These are phyloP conservation scores for Bipolaris cookei DNA, from an alignment of 2,329 filamentous ascomycete species.

Conservation along the genomic window DNA sequence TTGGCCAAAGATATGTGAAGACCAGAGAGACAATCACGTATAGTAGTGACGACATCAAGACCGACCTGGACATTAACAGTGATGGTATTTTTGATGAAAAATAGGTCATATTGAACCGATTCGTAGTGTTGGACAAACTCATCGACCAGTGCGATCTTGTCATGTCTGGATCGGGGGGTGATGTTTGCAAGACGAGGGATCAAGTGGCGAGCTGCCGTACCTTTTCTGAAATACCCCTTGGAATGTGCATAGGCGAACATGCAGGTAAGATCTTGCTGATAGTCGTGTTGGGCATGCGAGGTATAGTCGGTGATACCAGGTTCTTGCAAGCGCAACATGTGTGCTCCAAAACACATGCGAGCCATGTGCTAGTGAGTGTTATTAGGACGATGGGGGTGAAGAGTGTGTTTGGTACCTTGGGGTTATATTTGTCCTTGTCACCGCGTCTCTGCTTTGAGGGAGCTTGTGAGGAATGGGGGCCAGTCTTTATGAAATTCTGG, in stretches of 20 bases:
- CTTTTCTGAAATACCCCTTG: conserved; percentile 3
- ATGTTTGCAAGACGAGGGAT: conserved; percentile 11
- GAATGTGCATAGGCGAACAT: conserved; percentile 6
- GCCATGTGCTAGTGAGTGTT: conserved; percentile 11
- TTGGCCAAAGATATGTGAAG: conserved; percentile 1
- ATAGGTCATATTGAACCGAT: neutral
- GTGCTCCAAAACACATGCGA: conserved; percentile 6
- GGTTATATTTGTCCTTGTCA: conserved; percentile 4
- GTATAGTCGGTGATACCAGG: neutral
- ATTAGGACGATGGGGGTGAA: neutral
- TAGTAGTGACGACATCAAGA: neutral
- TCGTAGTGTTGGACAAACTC: conserved; percentile 9
- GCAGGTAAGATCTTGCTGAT: conserved; percentile 4
- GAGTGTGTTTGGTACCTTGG: neutral
- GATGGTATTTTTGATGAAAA: neutral
- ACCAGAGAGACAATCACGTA: neutral
- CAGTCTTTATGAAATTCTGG: neutral
- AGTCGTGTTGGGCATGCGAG: conserved; percentile 1
- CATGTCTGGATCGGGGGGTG: neutral
- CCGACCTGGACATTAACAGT: neutral
- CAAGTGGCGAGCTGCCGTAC: conserved; percentile 3
- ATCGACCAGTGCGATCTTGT: conserved; percentile 1
- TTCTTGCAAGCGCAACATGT: conserved; percentile 1
- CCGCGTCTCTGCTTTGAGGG: neutral
- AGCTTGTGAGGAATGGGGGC: neutral